Evolutionary conservation across 2,329 filamentous ascomycete genomes (phyloP).

Genomic region (Aspergillus phoenicis): DNA sequence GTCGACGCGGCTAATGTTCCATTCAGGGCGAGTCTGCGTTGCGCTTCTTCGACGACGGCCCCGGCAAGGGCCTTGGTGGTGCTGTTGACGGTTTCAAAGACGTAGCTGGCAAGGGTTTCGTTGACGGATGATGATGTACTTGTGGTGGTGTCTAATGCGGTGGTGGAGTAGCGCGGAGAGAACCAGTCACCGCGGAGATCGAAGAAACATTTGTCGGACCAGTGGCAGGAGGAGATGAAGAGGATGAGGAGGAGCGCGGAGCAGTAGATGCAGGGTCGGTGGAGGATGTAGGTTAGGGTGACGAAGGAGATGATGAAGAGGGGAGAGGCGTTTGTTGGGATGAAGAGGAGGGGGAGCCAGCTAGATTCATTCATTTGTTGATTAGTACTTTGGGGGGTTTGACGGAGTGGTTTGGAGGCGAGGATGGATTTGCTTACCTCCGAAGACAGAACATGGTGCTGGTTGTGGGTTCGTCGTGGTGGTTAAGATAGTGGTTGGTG

Average conservation of each 20-base stretch:
- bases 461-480: not conserved
- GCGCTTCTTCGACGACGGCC: conserved; percentile 65
- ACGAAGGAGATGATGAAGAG: conserved; percentile 88
- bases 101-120: conserved; percentile 39
- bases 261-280: conserved; percentile 97
- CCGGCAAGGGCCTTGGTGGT: conserved; percentile 69
- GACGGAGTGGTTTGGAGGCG: no score
- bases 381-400: no score
- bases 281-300: conserved; percentile 91
- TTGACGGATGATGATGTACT: conserved; percentile 27
- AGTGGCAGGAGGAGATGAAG: conserved; percentile 87
- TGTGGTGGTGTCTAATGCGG: conserved; percentile 18
- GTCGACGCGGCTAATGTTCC: conserved; percentile 14
- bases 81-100: conserved; percentile 61
- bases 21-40: conserved; percentile 38
- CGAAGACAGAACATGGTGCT: conserved; percentile 66
- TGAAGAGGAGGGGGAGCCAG: conserved; percentile 85
- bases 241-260: conserved; percentile 93
- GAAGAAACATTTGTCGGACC: conserved; percentile 89
- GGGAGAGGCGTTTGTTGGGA: conserved; percentile 81
- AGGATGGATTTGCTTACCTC: conserved; percentile 50
- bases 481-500: conserved; percentile 10
- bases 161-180: conserved; percentile 65
- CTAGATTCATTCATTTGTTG: conserved; percentile 45
- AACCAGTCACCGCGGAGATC: conserved; percentile 94